Base-by-base conservation (phyloP, 176 grass and related monocot genomes). In the Calamus simplicifolius region DNA sequence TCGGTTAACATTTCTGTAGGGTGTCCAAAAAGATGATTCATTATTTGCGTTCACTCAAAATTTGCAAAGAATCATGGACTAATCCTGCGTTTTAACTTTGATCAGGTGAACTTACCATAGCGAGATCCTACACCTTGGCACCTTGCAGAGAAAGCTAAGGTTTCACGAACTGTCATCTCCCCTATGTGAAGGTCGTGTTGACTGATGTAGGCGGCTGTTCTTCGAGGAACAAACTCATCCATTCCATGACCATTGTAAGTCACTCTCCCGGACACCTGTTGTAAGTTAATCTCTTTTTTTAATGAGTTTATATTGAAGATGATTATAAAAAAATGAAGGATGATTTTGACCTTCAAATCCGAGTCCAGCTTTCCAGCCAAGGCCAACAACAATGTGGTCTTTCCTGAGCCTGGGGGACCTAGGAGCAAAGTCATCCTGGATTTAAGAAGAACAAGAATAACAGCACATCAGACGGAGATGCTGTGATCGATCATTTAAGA, bases 131-230 rank as follows among this genome's bases (percentile, higher is more conserved):
- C 86, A 68, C 81, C 81, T 51, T 89, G 86, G 48, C 77, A 84
- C 61, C 81, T 56, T 2, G 77, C 81, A 27, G 86, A 89, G 78
- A 89, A 85, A 43, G 86, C 81, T 5, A 89, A 54, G 25, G 86
- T 89, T 64, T 89, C 86, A 2, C 81, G 73, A 13, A 89, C 86
- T 3, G 86, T 89, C 86, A 89, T 85, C 74, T 89, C 86, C 25
- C 76, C 73, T 25, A 89, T 89, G 66, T 89, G 86, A 29, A 89
- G 76, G 54, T 89, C 86, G 62, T 89, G 70, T 66, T 89, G 86
- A 49, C 81, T 78, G 48, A 89, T 85, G 57, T 89, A 89, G 27
- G 86, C 86, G 51, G 86, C 73, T 49, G 86, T 85, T 72, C 81
- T 81, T 17, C 69, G 74, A 55, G 86, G 62, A 19, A 85, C 86